Percentiles rank a stretch among this genome's conserved stretches.
Evolutionary conservation across 768 basidiomycete species (phyloP).

Genomic region (Trametes cubensis): DNA sequence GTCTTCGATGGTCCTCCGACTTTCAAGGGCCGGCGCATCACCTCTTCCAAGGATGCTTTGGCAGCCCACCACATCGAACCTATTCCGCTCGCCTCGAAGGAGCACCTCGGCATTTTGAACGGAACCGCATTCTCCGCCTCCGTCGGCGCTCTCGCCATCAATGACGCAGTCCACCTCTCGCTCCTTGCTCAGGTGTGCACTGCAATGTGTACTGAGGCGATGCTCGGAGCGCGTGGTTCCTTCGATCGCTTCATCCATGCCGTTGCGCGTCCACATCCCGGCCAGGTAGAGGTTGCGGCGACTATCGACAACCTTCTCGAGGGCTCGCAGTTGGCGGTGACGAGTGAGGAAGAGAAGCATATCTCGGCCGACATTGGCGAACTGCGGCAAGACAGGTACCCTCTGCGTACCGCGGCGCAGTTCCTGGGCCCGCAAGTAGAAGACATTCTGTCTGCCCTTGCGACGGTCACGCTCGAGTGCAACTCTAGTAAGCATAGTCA

Average conservation of each 20-base stretch:
- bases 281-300: constrained; percentile 77
- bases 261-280: constrained; percentile 78
- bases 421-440: constrained; percentile 87
- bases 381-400: constrained; percentile 80
- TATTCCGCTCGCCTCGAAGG: constrained; percentile 70
- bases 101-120: constrained; percentile 80
- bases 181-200: constrained; percentile 74
- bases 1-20: constrained; percentile 60
- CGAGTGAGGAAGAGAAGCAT: constrained; percentile 66
- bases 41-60: constrained; percentile 61
- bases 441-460: constrained; percentile 67
- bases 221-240: constrained; percentile 69
- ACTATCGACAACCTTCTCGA: constrained; percentile 70
- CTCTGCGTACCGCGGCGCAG: constrained; percentile 76
- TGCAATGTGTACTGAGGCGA: constrained; percentile 83
- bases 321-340: constrained; percentile 67
- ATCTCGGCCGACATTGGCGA: constrained; percentile 73
- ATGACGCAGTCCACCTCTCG: constrained; percentile 69
- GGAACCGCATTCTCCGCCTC: constrained; percentile 86
- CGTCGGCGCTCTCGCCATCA: constrained; percentile 72
- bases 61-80: constrained; percentile 62
- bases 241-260: constrained; percentile 81
- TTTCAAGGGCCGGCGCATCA: constrained; percentile 52
- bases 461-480: constrained; percentile 71
- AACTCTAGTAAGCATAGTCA: constrained; percentile 67